Conservation (phyloP, 768 basidiomycete species). For the Lactarius akahatsu region DNA sequence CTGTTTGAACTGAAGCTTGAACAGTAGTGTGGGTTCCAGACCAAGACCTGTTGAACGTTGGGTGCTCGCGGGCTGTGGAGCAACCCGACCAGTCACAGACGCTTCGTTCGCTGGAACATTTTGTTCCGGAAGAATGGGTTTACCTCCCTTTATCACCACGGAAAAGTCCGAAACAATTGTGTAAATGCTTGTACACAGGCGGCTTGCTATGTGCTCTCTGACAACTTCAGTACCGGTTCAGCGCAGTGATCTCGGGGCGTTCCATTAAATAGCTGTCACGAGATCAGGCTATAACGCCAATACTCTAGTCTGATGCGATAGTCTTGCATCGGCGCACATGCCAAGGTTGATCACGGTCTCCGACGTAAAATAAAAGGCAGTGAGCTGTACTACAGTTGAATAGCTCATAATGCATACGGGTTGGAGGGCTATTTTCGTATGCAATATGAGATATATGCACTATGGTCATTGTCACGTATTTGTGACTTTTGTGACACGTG, state of each 20-base stretch:
- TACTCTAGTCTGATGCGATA: no score
- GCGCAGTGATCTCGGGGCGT: not conserved
- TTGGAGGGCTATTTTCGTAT: no score
- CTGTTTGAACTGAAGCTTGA: not conserved
- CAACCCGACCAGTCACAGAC: conserved; percentile 60
- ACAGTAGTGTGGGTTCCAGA: conserved; percentile 88
- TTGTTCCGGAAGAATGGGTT: conserved; percentile 76
- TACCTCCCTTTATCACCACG: conserved; percentile 57
- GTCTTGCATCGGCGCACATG: no score
- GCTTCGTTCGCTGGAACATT: conserved; percentile 63
- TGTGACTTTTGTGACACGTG: no score
- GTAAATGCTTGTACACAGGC: not conserved
- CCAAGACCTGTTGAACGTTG: conserved; percentile 54
- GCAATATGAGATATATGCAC: no score
- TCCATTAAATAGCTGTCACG: not conserved
- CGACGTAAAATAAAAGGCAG: no score
- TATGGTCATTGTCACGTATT: no score
- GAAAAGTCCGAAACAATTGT: not conserved
- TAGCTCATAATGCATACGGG: no score
- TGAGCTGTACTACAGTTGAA: no score
- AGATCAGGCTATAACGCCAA: not conserved
- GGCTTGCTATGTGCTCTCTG: not conserved
- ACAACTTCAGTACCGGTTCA: not conserved
- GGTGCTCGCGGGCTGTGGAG: conserved; percentile 42
- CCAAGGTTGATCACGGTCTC: no score